A percentile compares a stretch with the other conserved stretches of the same genome.
Conservation (phyloP, 352 stramenopile genomes). For the Phytophthora agathidicida region DNA sequence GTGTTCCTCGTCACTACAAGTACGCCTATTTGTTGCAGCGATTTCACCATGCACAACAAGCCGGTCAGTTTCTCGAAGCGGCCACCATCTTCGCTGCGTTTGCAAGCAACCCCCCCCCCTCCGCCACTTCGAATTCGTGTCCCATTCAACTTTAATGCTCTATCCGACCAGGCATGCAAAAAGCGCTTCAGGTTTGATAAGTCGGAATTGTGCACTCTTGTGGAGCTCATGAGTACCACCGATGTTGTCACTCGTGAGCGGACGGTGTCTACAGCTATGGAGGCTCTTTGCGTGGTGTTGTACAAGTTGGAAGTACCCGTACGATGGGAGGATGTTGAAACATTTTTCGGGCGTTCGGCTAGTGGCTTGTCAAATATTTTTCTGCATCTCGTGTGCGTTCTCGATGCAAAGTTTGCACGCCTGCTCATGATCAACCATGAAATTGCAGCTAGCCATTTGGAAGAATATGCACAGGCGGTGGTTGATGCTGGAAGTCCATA, state of each 20-base stretch:
- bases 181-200: slow-evolving; percentile 10
- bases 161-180: background rate
- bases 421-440: background rate
- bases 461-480: background rate
- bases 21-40: too few relatives aligned
- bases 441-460: too few relatives aligned
- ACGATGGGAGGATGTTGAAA: background rate
- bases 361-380: background rate
- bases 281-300: background rate
- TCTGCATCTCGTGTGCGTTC: background rate
- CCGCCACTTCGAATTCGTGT: too few relatives aligned
- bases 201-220: background rate
- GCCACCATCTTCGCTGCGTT: too few relatives aligned
- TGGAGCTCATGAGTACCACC: background rate
- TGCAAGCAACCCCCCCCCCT: too few relatives aligned
- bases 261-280: background rate
- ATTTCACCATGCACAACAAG: background rate
- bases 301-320: background rate
- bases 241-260: slow-evolving; percentile 1
- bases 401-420: background rate
- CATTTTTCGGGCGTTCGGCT: too few relatives aligned
- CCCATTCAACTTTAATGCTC: slow-evolving; percentile 1
- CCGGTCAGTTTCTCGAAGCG: too few relatives aligned
- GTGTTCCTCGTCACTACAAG: background rate
- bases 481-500: background rate